Evolutionary conservation across 225 moss, liverwort and hornwort genomes (phyloP).

Genomic region (Marchantia polymorpha): DNA sequence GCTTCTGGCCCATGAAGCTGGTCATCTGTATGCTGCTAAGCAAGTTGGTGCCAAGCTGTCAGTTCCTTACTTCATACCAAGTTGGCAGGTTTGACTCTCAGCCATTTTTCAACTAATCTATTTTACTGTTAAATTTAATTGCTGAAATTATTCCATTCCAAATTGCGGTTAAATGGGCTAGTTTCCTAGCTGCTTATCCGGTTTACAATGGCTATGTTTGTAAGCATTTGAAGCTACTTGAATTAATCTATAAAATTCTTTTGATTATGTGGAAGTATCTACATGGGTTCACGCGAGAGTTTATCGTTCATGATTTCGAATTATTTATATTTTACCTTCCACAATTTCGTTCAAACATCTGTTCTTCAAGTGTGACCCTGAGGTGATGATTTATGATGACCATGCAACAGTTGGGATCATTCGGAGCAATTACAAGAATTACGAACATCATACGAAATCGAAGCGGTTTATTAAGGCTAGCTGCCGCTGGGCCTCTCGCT

Average conservation of each 20-base stretch:
- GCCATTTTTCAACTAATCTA: not conserved
- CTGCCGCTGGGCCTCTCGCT: constrained; percentile 47
- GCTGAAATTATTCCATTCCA: too few relatives aligned
- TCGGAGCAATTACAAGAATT: constrained; percentile 54
- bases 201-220: too few relatives aligned
- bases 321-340: too few relatives aligned
- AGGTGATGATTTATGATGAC: not conserved
- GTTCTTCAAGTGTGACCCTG: not conserved
- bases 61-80: constrained; percentile 52
- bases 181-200: too few relatives aligned
- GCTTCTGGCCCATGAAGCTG: constrained; percentile 50
- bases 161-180: too few relatives aligned
- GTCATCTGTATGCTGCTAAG: constrained; percentile 43
- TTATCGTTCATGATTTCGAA: too few relatives aligned
- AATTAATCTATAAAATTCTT: too few relatives aligned
- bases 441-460: constrained; percentile 43
- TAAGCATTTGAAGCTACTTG: too few relatives aligned
- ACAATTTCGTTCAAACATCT: not conserved
- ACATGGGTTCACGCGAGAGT: too few relatives aligned
- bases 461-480: constrained; percentile 40
- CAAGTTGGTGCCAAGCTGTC: constrained; percentile 48
- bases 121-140: too few relatives aligned
- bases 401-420: constrained; percentile 42
- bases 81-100: constrained; percentile 42
- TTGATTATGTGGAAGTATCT: too few relatives aligned